Evolutionary conservation across 768 basidiomycete genomes (phyloP), one percentile per base, ranked within the genome.

Genomic region (Cantharellus cinnabarinus): DNA sequence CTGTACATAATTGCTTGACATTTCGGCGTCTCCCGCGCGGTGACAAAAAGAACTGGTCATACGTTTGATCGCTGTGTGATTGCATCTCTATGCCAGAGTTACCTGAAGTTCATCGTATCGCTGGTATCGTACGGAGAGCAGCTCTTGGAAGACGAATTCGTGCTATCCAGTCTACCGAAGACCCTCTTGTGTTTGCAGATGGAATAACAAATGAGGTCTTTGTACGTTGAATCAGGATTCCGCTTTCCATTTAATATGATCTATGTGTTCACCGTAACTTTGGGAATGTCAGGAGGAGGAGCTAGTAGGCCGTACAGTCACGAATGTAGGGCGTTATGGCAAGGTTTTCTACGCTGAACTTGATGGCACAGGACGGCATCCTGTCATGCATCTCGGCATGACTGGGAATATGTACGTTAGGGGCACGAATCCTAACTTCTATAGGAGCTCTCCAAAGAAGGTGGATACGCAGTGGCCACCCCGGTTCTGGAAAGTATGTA

Each of bases 321-420:
- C 64, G 0, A 65, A 67, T 39, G 68, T 67, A 52, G 64, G 67
- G 50, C 61, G 70, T 15, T 68, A 70, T 56, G 70, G 70, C 48
- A 71, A 71, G 63, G 65, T 66, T 3, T 71, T 71, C 63, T 89
- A 82, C 64, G 67, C 88, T 5, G 73, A 75, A 50, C 73, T 88
- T 2, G 75, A 77, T 40, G 83, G 82, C 3, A 61, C 70, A 10
- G 84, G 83, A 0, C 73, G 72, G 64, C 67, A 77, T 62, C 85
- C 85, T 3, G 81, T 87, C 2, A 69, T 87, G 55, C 85, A 88
- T 66, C 85, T 88, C 63, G 86, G 86, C 2, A 89, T 88, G 86
- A 87, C 85, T 1, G 52, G 52, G 52, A 54, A 54, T 37, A 37
- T 15, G 29, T 37, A 57, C 39, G 55, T 57, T 14, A 14, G 38